phyloP scores from a whole-genome alignment of 2,329 filamentous ascomycete genomes.

The Pyrenophora seminiperda region DNA sequence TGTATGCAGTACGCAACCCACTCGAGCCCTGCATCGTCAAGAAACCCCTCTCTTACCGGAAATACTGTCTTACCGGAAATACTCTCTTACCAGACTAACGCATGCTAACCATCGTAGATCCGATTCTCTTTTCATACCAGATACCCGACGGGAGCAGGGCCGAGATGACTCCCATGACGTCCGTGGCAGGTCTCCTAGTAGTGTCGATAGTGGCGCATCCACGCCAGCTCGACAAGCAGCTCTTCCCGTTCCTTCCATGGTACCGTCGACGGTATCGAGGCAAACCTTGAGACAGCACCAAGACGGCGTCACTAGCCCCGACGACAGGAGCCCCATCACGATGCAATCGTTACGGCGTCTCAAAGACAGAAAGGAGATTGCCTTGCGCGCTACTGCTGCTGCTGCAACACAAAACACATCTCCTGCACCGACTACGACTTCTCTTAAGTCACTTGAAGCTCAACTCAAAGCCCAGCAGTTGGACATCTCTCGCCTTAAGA shows the following conservation, averaged over 20 bases:
- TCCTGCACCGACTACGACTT: neutral
- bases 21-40: conserved; percentile 13
- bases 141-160: neutral
- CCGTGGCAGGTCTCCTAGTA: conserved; percentile 8
- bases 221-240: conserved; percentile 28
- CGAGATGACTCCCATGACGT: neutral
- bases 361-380: conserved; percentile 12
- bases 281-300: neutral
- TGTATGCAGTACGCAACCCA: conserved; percentile 14
- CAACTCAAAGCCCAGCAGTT: conserved; percentile 9
- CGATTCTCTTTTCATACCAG: neutral
- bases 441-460: neutral
- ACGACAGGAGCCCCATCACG: neutral
- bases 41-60: conserved; percentile 18
- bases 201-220: conserved; percentile 22
- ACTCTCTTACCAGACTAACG: conserved; percentile 2
- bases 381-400: neutral
- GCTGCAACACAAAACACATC: neutral
- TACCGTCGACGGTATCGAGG: conserved; percentile 6
- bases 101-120: conserved; percentile 20
- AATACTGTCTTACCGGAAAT: conserved; percentile 5
- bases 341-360: conserved; percentile 14
- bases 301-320: neutral
- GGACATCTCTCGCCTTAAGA: conserved; percentile 13
- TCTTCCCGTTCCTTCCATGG: conserved; percentile 31